phyloP scores from a whole-genome alignment of 768 basidiomycete genomes.

The Boletus coccyginus region DNA sequence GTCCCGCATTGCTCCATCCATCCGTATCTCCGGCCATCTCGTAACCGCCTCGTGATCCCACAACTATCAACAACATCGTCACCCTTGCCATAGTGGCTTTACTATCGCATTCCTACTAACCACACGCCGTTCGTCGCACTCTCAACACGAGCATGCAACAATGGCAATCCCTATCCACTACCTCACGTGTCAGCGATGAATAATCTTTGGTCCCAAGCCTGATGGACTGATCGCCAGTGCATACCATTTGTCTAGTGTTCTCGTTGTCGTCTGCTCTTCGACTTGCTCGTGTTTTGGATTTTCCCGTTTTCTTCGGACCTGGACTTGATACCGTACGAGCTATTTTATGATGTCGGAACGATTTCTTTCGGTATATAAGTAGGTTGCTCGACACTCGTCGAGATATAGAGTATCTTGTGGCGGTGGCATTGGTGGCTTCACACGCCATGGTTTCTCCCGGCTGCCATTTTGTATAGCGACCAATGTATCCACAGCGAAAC shows the following conservation, averaged over 20 bases:
- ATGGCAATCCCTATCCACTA: not conserved
- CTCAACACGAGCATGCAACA: not conserved
- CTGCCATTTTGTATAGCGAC: not conserved
- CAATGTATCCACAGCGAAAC: slow-evolving; percentile 24
- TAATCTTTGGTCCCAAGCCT: slow-evolving; percentile 3
- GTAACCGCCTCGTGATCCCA: not conserved
- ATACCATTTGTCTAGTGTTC: not conserved
- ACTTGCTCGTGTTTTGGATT: not conserved
- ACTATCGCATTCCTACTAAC: not conserved
- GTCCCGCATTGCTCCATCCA: slow-evolving; percentile 7
- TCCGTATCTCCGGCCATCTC: not conserved
- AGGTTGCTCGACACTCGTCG: not conserved
- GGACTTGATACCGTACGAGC: not conserved
- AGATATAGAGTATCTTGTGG: not conserved
- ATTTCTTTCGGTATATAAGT: not conserved
- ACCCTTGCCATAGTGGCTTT: not conserved
- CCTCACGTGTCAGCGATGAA: slow-evolving; percentile 9
- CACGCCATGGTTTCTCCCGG: slow-evolving; percentile 1
- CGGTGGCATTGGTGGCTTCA: slow-evolving; percentile 4
- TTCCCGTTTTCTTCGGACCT: not conserved
- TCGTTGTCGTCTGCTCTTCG: not conserved
- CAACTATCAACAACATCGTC: not conserved
- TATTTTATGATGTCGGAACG: not conserved
- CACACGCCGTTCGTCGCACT: slow-evolving; percentile 1
- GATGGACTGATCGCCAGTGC: not conserved